A percentile compares a stretch with the other conserved stretches of the same genome.
phyloP scores from a whole-genome alignment of 2,329 filamentous ascomycete species.

The Epichloe scottii region DNA sequence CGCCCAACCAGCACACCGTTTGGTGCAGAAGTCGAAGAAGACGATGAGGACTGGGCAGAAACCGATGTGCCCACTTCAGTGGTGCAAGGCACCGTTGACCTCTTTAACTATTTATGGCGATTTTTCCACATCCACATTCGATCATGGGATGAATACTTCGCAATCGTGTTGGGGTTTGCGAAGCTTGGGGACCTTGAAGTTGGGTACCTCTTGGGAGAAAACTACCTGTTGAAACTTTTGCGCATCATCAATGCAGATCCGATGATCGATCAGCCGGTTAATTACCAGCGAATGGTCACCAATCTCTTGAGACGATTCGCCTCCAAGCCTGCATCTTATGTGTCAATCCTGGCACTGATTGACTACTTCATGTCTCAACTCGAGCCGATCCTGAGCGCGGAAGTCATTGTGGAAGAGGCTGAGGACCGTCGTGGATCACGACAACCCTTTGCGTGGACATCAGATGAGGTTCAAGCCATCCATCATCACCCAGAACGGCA shows the following conservation, averaged over 20 bases:
- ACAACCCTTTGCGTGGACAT: constrained; percentile 30
- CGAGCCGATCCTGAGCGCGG: constrained; percentile 22
- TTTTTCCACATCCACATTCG: constrained; percentile 48
- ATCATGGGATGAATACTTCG: constrained; percentile 68
- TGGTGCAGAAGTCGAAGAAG: constrained; percentile 12
- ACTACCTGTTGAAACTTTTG: constrained; percentile 46
- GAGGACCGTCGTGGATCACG: constrained; percentile 26
- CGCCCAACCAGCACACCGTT: not conserved
- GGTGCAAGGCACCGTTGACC: constrained; percentile 26
- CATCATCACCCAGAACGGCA: constrained; percentile 23
- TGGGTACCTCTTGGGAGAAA: constrained; percentile 43
- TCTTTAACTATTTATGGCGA: constrained; percentile 47
- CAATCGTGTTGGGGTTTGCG: constrained; percentile 54
- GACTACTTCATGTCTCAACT: constrained; percentile 32
- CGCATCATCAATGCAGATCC: constrained; percentile 50
- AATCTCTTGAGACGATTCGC: constrained; percentile 37
- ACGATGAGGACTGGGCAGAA: constrained; percentile 17
- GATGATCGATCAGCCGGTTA: constrained; percentile 34
- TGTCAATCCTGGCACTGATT: constrained; percentile 37
- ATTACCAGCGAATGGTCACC: constrained; percentile 43
- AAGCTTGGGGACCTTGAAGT: constrained; percentile 47
- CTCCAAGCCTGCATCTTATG: constrained; percentile 40
- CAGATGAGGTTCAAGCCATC: constrained; percentile 33
- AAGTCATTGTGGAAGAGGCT: constrained; percentile 25
- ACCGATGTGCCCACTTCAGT: constrained; percentile 1